Conservation (phyloP, 352 stramenopile genomes). For the Phytopythium oedochilum region DNA sequence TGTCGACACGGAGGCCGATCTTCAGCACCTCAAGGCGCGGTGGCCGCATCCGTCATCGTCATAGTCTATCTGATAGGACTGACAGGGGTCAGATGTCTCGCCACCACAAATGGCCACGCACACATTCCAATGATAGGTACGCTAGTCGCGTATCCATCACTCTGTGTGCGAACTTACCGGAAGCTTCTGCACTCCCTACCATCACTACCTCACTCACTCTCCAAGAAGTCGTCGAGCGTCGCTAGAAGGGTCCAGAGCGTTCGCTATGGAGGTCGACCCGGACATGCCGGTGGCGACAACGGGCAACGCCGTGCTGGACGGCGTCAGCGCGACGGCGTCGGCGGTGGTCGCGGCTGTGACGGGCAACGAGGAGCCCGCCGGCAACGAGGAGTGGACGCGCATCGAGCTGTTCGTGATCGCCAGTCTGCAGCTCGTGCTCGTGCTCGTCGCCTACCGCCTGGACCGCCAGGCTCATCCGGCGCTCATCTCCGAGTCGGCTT, state of each 20-base stretch:
- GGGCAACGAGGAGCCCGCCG: slow-evolving; percentile 12
- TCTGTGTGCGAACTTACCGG: too few relatives aligned
- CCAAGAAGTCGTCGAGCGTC: slow-evolving; percentile 1
- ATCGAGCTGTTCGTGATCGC: slow-evolving; percentile 79
- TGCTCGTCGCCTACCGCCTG: slow-evolving; percentile 78
- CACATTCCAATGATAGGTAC: too few relatives aligned
- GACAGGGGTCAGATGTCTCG: too few relatives aligned
- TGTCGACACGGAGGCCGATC: slow-evolving; percentile 64
- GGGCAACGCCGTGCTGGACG: slow-evolving; percentile 29
- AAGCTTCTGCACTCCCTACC: too few relatives aligned
- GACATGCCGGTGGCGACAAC: slow-evolving; percentile 14
- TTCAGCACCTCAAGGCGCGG: slow-evolving; percentile 40
- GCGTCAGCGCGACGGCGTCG: slow-evolving; percentile 10
- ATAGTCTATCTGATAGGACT: too few relatives aligned
- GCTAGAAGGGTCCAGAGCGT: too few relatives aligned
- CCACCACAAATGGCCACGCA: too few relatives aligned
- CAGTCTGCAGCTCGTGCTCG: slow-evolving; percentile 74
- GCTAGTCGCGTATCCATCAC: too few relatives aligned
- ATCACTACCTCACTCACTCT: not conserved
- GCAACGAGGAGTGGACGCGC: slow-evolving; percentile 51
- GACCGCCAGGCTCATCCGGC: slow-evolving; percentile 57
- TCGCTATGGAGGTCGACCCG: slow-evolving; percentile 21
- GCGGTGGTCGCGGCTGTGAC: slow-evolving; percentile 15
- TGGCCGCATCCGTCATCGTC: slow-evolving; percentile 22
- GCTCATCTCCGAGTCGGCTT: slow-evolving; percentile 79